A percentile compares a stretch with the other conserved stretches of the same genome.
Conservation (phyloP, 371 early-diverging fungal genomes). For the Rhizopus arrhizus region DNA sequence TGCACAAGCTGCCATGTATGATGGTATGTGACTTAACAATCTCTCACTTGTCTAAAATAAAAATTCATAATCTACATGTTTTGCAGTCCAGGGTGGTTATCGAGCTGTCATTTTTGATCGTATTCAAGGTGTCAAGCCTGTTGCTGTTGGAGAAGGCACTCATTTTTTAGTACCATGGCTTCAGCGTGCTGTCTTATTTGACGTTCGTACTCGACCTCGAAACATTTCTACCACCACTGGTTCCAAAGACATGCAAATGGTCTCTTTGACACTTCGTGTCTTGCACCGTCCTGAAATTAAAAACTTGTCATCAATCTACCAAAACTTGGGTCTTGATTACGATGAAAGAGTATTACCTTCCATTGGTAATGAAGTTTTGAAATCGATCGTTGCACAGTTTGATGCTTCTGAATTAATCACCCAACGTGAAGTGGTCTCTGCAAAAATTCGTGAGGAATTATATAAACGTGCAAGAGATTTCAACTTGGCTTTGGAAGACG, state of each 20-base stretch:
- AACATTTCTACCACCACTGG: conserved; percentile 96
- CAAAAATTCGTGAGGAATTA: conserved; percentile 92
- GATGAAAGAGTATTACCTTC: conserved; percentile 97
- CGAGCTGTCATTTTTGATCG: conserved; percentile 97
- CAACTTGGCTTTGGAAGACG: conserved; percentile 95
- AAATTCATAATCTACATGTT: neutral
- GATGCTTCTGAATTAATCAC: conserved; percentile 97
- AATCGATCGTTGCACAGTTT: conserved; percentile 97
- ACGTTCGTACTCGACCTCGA: conserved; percentile 93
- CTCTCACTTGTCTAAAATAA: conserved; percentile 6
- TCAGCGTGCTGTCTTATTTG: conserved; percentile 76
- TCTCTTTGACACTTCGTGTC: conserved; percentile 91
- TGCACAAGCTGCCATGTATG: conserved; percentile 86
- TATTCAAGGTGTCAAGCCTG: conserved; percentile 85
- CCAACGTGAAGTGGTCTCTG: conserved; percentile 96
- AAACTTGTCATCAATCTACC: conserved; percentile 83
- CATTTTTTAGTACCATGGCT: conserved; percentile 97
- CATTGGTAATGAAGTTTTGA: conserved; percentile 98
- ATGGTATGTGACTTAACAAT: conserved; percentile 64
- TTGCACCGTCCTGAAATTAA: conserved; percentile 88
- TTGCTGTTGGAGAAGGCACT: conserved; percentile 89
- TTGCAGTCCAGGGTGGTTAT: conserved; percentile 90
- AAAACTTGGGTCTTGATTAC: conserved; percentile 92
- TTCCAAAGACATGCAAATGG: conserved; percentile 89
- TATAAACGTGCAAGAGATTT: conserved; percentile 93